Evolutionary conservation across 345 rosid species (phyloP).

Genomic region (Pistacia atlantica): DNA sequence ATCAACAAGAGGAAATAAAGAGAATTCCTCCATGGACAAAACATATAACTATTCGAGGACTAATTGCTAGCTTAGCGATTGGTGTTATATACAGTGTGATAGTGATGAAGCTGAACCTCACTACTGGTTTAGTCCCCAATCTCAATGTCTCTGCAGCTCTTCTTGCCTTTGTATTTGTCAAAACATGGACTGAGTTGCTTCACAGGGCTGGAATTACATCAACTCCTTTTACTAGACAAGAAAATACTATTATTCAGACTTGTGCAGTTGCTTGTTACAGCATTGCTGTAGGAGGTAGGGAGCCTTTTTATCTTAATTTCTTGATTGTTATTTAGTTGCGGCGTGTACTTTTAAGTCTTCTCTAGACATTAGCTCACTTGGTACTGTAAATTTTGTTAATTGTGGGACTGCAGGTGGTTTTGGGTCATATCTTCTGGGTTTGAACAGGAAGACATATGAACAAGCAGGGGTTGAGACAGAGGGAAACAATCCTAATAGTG

Average conservation of each 20-base stretch:
- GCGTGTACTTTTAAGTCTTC: neutral
- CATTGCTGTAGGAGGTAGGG: constrained; percentile 81
- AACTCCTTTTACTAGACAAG: constrained; percentile 85
- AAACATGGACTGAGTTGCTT: constrained; percentile 79
- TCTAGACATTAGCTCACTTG: neutral
- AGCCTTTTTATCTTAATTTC: neutral
- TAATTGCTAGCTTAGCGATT: constrained; percentile 66
- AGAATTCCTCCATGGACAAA: constrained; percentile 76
- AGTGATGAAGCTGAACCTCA: constrained; percentile 84
- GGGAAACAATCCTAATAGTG: constrained; percentile 70
- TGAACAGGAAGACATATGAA: constrained; percentile 69
- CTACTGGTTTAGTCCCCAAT: constrained; percentile 93
- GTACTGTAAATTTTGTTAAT: constrained; percentile 1
- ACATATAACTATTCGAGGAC: constrained; percentile 79
- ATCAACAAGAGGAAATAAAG: constrained; percentile 42
- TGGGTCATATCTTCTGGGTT: constrained; percentile 86
- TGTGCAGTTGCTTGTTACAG: constrained; percentile 96
- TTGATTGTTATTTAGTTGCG: neutral
- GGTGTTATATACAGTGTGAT: constrained; percentile 87
- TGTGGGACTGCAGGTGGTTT: constrained; percentile 70
- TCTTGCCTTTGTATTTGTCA: constrained; percentile 68
- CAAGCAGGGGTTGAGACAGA: constrained; percentile 59
- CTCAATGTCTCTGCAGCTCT: constrained; percentile 98
- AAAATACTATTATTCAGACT: constrained; percentile 88
- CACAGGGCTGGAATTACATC: constrained; percentile 69